These are phyloP conservation scores for Termitomyces sp. DNA, from an alignment of 768 basidiomycete genomes.

Conservation along the genomic window DNA sequence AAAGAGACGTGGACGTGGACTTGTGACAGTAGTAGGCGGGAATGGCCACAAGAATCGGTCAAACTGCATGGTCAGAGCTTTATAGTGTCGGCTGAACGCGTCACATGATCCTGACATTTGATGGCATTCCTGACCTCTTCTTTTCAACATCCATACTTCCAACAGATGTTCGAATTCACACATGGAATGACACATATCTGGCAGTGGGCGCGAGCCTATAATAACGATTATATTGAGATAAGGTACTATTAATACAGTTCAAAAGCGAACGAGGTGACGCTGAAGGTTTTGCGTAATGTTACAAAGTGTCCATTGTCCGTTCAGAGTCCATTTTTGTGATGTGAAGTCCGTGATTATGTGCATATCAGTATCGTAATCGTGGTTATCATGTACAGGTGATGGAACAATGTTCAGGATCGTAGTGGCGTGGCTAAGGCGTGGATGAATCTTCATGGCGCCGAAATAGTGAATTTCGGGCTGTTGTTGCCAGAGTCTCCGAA, in stretches of 20 bases:
- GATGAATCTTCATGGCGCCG: constrained; percentile 18
- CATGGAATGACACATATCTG: background rate
- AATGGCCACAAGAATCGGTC: constrained; percentile 10
- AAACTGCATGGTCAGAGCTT: constrained; percentile 8
- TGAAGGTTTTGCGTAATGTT: constrained; percentile 6
- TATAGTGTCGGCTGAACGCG: constrained; percentile 13
- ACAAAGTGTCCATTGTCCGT: constrained; percentile 9
- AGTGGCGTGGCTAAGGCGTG: background rate
- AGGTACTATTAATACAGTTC: constrained; percentile 13
- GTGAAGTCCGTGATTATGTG: background rate
- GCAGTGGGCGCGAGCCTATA: constrained; percentile 2
- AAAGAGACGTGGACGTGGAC: constrained; percentile 13
- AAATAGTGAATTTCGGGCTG: constrained; percentile 40
- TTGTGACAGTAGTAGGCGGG: constrained; percentile 13
- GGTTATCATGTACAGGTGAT: constrained; percentile 4
- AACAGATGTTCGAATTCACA: constrained; percentile 6
- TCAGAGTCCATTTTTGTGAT: constrained; percentile 5
- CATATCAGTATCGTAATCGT: constrained; percentile 11
- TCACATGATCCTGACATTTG: constrained; percentile 20
- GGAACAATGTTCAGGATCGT: constrained; percentile 3
- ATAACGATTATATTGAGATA: constrained; percentile 10
- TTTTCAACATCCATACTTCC: background rate
- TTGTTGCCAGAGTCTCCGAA: constrained; percentile 32
- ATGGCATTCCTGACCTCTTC: background rate
- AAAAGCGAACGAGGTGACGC: background rate